Conservation (phyloP, 2,329 filamentous ascomycete species). For the Leptographium radiaticola region DNA sequence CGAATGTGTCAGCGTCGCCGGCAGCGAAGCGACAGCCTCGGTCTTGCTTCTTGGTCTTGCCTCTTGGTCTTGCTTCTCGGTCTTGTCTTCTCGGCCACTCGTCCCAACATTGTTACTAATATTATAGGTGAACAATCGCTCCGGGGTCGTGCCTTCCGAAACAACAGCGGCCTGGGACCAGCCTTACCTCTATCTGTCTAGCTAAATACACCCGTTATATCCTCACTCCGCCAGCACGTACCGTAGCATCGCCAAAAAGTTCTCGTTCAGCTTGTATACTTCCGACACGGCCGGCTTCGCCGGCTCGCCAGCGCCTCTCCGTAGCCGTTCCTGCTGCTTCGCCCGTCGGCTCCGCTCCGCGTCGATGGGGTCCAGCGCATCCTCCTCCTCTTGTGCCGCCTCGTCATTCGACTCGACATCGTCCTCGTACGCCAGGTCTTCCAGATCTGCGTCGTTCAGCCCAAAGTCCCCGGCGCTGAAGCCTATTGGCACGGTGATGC, state of each 20-base stretch:
- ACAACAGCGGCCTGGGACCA: too few species aligned
- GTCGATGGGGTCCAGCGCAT: conserved; percentile 75
- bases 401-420: conserved; percentile 48
- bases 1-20: too few species aligned
- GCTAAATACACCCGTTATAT: not conserved
- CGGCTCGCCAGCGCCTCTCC: conserved; percentile 71
- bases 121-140: too few species aligned
- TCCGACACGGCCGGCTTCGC: conserved; percentile 67
- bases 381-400: conserved; percentile 56
- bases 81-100: too few species aligned
- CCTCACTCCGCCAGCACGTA: conserved; percentile 61
- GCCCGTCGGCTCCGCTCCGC: conserved; percentile 69
- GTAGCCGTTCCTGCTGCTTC: conserved; percentile 66
- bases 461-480: conserved; percentile 85
- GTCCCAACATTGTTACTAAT: too few species aligned
- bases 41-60: too few species aligned
- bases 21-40: too few species aligned
- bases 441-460: conserved; percentile 70
- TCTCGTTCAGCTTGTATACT: conserved; percentile 65
- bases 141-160: too few species aligned
- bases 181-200: too few species aligned
- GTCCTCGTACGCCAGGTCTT: conserved; percentile 74
- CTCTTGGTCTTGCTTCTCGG: too few species aligned
- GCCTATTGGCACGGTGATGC: conserved; percentile 35
- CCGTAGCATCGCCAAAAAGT: conserved; percentile 71